Evolutionary conservation across 495 filamentous ascomycete species (phyloP).

Genomic region (Penicillium parvum): DNA sequence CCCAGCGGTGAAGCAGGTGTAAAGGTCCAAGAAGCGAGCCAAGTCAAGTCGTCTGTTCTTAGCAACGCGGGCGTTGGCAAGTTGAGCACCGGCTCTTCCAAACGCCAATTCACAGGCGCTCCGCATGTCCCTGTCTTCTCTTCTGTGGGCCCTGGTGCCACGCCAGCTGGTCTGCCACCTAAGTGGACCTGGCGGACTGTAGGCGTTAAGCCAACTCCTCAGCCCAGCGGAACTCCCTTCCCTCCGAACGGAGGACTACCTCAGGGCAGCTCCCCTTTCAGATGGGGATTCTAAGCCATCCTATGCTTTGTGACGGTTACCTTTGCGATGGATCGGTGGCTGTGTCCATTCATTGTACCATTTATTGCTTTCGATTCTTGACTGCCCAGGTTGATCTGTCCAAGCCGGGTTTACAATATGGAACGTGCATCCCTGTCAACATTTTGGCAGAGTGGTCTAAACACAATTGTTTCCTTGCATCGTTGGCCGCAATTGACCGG

Average conservation of each 20-base stretch:
- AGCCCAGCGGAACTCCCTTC: neutral
- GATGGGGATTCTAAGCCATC: neutral
- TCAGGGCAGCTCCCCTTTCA: neutral
- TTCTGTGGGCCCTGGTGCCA: constrained; percentile 14
- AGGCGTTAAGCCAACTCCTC: constrained; percentile 9
- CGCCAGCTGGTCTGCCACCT: constrained; percentile 1
- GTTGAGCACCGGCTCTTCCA: constrained; percentile 14
- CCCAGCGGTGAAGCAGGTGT: constrained; percentile 20
- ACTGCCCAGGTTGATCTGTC: too few relatives aligned
- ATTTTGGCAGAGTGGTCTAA: too few relatives aligned
- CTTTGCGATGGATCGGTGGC: too few relatives aligned
- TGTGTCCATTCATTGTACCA: too few relatives aligned
- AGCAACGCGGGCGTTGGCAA: constrained; percentile 30
- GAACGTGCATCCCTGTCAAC: too few relatives aligned
- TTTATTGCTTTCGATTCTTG: too few relatives aligned
- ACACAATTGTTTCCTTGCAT: too few relatives aligned
- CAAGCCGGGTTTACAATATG: too few relatives aligned
- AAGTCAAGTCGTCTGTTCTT: constrained; percentile 23
- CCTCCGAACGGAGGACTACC: neutral
- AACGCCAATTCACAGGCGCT: constrained; percentile 2
- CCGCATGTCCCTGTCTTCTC: constrained; percentile 7
- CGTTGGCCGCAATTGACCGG: too few relatives aligned
- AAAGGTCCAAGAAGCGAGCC: constrained; percentile 14
- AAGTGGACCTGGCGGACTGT: constrained; percentile 16
- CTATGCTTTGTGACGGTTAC: neutral